phyloP scores from a whole-genome alignment of 371 early-diverging fungal genomes.

The Mucor piriformis region DNA sequence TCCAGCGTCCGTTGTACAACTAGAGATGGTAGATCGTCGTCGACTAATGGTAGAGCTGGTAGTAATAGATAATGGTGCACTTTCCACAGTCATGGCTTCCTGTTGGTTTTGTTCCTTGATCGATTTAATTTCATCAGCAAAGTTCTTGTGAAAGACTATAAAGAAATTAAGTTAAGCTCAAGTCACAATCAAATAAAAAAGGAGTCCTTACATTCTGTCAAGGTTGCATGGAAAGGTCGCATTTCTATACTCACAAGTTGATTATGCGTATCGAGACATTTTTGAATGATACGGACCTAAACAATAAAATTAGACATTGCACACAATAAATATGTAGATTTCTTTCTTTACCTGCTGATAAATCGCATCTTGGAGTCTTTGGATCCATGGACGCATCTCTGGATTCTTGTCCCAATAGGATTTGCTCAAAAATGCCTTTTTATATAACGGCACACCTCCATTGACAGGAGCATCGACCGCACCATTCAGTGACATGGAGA shows the following conservation, averaged over 20 bases:
- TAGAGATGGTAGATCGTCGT: constrained; percentile 14
- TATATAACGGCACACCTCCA: constrained; percentile 81
- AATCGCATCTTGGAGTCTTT: constrained; percentile 60
- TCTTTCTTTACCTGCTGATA: constrained; percentile 61
- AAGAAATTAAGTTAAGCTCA: background rate
- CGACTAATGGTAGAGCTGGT: constrained; percentile 1
- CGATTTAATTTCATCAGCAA: constrained; percentile 62
- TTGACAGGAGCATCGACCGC: constrained; percentile 88
- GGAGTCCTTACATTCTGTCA: constrained; percentile 68
- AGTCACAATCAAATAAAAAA: too few species aligned
- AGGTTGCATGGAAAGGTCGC: constrained; percentile 75
- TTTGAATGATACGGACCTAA: constrained; percentile 64
- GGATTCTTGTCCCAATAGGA: constrained; percentile 49
- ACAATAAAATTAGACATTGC: background rate
- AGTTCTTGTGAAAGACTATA: constrained; percentile 71
- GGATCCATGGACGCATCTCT: constrained; percentile 49
- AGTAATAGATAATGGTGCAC: background rate
- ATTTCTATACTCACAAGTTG: constrained; percentile 66
- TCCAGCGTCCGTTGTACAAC: constrained; percentile 6
- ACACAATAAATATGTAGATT: background rate
- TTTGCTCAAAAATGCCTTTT: constrained; percentile 67
- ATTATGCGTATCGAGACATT: constrained; percentile 69
- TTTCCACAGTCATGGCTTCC: constrained; percentile 18
- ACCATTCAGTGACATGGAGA: constrained; percentile 83
- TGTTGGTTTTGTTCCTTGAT: constrained; percentile 28